Percentiles rank a stretch among this genome's conserved stretches.
phyloP scores from a whole-genome alignment of 2,329 filamentous ascomycete genomes.

The Xylariaceae sp. region DNA sequence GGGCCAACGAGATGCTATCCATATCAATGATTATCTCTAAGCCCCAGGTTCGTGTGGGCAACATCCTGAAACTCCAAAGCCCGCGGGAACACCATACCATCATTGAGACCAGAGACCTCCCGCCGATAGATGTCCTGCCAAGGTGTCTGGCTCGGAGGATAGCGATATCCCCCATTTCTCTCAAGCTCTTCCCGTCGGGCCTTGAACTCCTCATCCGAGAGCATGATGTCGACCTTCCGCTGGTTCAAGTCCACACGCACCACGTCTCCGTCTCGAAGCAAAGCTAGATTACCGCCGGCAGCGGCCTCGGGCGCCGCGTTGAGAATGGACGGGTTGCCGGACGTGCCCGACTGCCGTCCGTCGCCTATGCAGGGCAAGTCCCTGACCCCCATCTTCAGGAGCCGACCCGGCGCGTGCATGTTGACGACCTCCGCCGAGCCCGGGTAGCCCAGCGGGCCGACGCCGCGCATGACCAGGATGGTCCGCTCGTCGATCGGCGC shows the following conservation, averaged over 20 bases:
- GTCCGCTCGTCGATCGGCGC: constrained; percentile 36
- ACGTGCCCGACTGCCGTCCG: constrained; percentile 51
- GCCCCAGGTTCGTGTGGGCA: constrained; percentile 36
- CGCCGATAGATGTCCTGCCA: constrained; percentile 48
- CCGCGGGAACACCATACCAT: constrained; percentile 42
- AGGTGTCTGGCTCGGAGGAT: constrained; percentile 40
- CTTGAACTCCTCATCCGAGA: constrained; percentile 37
- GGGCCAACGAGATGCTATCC: background rate
- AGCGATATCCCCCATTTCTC: constrained; percentile 31
- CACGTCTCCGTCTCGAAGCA: constrained; percentile 44
- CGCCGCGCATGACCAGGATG: constrained; percentile 45
- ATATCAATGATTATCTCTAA: constrained; percentile 39
- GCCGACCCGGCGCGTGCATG: constrained; percentile 42
- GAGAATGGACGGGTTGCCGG: constrained; percentile 50
- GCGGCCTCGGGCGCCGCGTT: constrained; percentile 53
- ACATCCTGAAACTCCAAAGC: constrained; percentile 43
- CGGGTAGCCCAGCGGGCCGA: constrained; percentile 45
- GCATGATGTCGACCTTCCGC: constrained; percentile 43
- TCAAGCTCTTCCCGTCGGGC: constrained; percentile 34
- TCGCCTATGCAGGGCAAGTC: constrained; percentile 49
- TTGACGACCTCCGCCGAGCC: constrained; percentile 49
- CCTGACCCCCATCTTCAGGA: constrained; percentile 40
- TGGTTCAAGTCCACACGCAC: constrained; percentile 46
- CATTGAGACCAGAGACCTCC: constrained; percentile 39
- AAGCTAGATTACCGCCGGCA: constrained; percentile 47